phyloP scores from a whole-genome alignment of 2,329 filamentous ascomycete species.

The Cyanodermella asteris region DNA sequence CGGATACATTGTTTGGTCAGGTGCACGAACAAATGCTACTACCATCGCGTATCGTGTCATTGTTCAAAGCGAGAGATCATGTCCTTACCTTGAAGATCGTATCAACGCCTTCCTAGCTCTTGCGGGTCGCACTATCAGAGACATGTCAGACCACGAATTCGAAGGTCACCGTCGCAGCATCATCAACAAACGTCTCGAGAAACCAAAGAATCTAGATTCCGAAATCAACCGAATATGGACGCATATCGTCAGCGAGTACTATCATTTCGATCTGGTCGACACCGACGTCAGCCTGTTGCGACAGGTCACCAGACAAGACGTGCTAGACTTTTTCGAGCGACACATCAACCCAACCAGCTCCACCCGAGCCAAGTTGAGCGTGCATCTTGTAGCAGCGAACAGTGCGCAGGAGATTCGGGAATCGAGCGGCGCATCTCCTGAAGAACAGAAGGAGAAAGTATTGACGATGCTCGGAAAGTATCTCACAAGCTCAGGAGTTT shows the following conservation, averaged over 20 bases:
- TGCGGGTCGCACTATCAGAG: constrained; percentile 42
- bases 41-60: constrained; percentile 73
- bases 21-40: constrained; percentile 46
- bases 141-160: constrained; percentile 68
- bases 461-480: constrained; percentile 22
- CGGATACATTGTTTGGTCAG: constrained; percentile 86
- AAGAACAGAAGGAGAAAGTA: constrained; percentile 24
- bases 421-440: constrained; percentile 14
- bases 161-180: constrained; percentile 79
- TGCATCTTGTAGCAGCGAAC: constrained; percentile 62
- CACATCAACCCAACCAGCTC: constrained; percentile 56
- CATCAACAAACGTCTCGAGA: constrained; percentile 69
- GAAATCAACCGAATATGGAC: constrained; percentile 68
- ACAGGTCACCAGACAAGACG: constrained; percentile 52
- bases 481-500: constrained; percentile 25
- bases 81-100: constrained; percentile 62
- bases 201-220: constrained; percentile 73
- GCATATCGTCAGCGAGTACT: constrained; percentile 67
- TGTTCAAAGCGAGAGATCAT: constrained; percentile 77
- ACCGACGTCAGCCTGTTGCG: constrained; percentile 57
- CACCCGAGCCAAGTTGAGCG: constrained; percentile 56
- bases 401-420: constrained; percentile 15
- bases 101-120: constrained; percentile 64
- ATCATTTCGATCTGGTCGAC: constrained; percentile 70
- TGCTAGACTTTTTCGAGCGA: constrained; percentile 55